Evolutionary conservation across 2,329 filamentous ascomycete species (phyloP), one percentile per base, ranked within the genome.

Genomic region (Westerdykella aurantiaca): DNA sequence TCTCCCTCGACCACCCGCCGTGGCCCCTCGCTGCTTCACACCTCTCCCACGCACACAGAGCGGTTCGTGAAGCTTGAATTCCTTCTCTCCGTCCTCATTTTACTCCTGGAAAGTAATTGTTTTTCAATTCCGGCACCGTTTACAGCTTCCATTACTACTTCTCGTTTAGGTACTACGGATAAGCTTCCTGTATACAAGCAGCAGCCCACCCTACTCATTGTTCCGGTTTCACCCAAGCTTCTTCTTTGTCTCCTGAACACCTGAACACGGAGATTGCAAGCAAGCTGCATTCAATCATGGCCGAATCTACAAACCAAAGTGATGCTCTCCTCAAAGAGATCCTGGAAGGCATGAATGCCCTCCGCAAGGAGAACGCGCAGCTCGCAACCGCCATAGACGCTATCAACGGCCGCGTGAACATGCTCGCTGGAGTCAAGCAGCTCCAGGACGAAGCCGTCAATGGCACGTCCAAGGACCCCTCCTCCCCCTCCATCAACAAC

Each of bases 341-440:
- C 52, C 69, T 82, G 18, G 64, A 70, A 34, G 72, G 73, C 34
- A 62, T 83, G 44, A 77, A 73, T 54, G 69, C 70, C n/a, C 63
- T 83, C 46, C 74, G 80, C 48, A 61, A 71, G 51, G 79, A 80
- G 45, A 78, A 82, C 55, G 65, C 69, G 35, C 68, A 75, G 33
- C 72, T 83, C 37, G 70, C 77, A 31, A 72, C 76, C 37, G 72
- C 74, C 39, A 73, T 83, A 34, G 79, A 82, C 62, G 72, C 73
- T 35, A 80, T 83, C 64, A 77, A 79, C 52, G 78, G 78, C 40
- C 73, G 78, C 43, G 76, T 83, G 46, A 82, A 83, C 58, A 75
- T 78, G 38, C 68, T 82, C 25, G 74, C 78, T 22, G 76, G 77
- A 38, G 72, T 82, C 53, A 80, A 80, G 63, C 72, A 78, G 51